phyloP scores from a whole-genome alignment of 73 alveolate genomes.

The Paramecium caudatum region DNA sequence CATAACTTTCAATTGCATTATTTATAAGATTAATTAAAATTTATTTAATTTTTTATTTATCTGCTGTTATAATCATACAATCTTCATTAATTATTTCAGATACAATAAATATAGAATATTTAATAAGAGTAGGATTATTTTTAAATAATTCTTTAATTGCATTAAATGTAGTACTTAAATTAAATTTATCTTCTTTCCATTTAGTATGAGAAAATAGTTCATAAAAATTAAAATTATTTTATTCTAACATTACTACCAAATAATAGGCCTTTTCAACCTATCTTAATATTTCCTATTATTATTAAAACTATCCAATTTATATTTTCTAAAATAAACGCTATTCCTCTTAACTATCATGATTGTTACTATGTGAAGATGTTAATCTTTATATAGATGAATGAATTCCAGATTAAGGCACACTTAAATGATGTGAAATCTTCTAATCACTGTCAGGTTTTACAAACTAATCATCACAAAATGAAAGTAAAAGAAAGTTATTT shows the following conservation, averaged over 20 bases:
- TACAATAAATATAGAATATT: too few relatives aligned
- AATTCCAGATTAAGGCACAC: not conserved
- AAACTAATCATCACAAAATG: conserved; percentile 34
- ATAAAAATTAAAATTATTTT: conserved; percentile 10
- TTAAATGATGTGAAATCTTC: not conserved
- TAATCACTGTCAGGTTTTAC: not conserved
- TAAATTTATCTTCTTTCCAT: not conserved
- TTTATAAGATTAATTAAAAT: not conserved
- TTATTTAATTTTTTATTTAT: not conserved
- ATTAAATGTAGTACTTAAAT: not conserved
- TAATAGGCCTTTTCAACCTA: not conserved
- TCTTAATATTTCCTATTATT: not conserved
- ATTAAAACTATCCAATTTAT: not conserved
- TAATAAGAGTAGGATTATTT: too few relatives aligned
- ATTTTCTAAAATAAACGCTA: not conserved
- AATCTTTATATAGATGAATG: not conserved
- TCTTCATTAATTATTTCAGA: too few relatives aligned
- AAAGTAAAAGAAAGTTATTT: not conserved
- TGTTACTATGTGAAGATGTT: not conserved
- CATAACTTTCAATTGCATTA: not conserved
- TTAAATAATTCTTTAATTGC: too few relatives aligned
- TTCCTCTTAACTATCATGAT: not conserved
- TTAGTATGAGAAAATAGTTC: not conserved
- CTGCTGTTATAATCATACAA: not conserved
- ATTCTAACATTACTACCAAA: not conserved